Conservation (phyloP, 2,329 filamentous ascomycete genomes). For the Verticillium nonalfalfae region DNA sequence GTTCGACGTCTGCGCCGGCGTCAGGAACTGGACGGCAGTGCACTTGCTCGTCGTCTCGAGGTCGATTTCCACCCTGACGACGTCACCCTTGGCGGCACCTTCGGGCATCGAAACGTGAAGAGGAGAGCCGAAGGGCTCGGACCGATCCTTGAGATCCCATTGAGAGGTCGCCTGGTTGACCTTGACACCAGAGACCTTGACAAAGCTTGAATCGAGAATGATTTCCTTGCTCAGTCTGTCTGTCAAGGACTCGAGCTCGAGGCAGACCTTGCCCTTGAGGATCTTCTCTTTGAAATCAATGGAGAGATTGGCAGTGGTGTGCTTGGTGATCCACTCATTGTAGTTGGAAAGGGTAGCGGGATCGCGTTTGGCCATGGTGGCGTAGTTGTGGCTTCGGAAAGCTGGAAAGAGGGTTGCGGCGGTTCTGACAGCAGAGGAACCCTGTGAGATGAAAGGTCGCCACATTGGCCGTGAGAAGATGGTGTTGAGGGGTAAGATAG, state of each 20-base stretch:
- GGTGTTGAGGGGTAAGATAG: neutral
- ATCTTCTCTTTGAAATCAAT: slow-evolving; percentile 78
- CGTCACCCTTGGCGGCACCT: slow-evolving; percentile 44
- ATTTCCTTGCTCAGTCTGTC: slow-evolving; percentile 69
- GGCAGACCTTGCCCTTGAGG: slow-evolving; percentile 68
- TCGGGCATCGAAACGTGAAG: slow-evolving; percentile 57
- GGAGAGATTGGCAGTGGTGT: slow-evolving; percentile 74
- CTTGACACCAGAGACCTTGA: slow-evolving; percentile 67
- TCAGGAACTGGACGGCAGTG: slow-evolving; percentile 93
- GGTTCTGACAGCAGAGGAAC: slow-evolving; percentile 8
- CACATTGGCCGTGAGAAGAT: slow-evolving; percentile 6
- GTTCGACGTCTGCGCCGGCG: slow-evolving; percentile 87
- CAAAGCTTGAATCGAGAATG: slow-evolving; percentile 79
- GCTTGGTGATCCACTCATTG: slow-evolving; percentile 75
- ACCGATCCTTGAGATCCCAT: slow-evolving; percentile 65
- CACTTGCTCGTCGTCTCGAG: slow-evolving; percentile 81
- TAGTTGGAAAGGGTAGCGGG: slow-evolving; percentile 92
- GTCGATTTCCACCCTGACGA: slow-evolving; percentile 54
- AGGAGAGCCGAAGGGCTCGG: slow-evolving; percentile 70
- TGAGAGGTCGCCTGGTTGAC: slow-evolving; percentile 57
- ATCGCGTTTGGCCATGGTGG: slow-evolving; percentile 52
- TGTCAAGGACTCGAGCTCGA: slow-evolving; percentile 72
- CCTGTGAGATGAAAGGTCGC: slow-evolving; percentile 9
- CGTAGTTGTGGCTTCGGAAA: slow-evolving; percentile 3
- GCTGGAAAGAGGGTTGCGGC: neutral